These are phyloP conservation scores for Bolboschoenoplectus hybrid DNA, from an alignment of 202 grass and related monocot species.

Conservation along the genomic window DNA sequence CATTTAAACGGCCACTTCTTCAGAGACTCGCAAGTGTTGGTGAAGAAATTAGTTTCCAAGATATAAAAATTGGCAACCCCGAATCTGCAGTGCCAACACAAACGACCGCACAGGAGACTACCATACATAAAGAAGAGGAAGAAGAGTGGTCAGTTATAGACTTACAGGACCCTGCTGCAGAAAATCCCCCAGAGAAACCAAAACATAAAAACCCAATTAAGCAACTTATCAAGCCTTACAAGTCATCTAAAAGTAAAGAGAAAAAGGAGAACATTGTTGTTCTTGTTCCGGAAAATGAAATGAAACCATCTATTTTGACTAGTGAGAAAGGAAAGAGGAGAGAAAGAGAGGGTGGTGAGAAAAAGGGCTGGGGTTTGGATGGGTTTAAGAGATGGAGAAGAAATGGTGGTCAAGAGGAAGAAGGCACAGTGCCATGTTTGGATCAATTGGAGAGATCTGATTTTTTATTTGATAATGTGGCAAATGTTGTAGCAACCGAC, in stretches of 20 bases:
- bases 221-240: conserved; percentile 59
- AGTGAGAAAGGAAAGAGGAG: conserved; percentile 73
- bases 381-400: conserved; percentile 94
- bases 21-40: conserved; percentile 76
- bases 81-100: not conserved
- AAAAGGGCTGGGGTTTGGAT: conserved; percentile 67
- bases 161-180: conserved; percentile 53
- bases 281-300: conserved; percentile 51
- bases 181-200: conserved; percentile 44
- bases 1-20: conserved; percentile 71
- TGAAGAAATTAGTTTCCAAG: conserved; percentile 64
- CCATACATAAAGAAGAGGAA: conserved; percentile 26
- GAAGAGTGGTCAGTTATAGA: conserved; percentile 96
- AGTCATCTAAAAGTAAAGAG: conserved; percentile 52
- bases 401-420: conserved; percentile 37
- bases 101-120: too few species aligned
- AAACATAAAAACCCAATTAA: conserved; percentile 62
- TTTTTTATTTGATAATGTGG: conserved; percentile 22
- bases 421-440: conserved; percentile 42
- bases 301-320: conserved; percentile 21
- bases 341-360: conserved; percentile 48
- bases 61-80: conserved; percentile 46
- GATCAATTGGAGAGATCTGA: conserved; percentile 39
- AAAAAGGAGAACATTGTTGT: conserved; percentile 55
- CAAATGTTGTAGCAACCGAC: not conserved